These are phyloP conservation scores for Scedosporium apiospermum DNA, from an alignment of 2,329 filamentous ascomycete genomes.

Conservation along the genomic window DNA sequence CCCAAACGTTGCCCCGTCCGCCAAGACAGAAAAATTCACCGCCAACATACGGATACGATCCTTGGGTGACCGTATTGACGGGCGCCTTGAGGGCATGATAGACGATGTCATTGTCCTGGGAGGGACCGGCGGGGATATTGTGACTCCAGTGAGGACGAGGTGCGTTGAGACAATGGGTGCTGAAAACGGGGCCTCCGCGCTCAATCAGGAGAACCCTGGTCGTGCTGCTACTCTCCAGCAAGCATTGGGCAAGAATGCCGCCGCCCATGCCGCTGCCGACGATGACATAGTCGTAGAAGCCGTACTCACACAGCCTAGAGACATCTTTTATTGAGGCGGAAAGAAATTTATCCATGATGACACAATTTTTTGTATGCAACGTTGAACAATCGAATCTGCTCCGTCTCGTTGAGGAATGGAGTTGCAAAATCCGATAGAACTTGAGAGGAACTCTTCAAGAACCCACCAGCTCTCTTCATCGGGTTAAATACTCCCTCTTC, in stretches of 20 bases:
- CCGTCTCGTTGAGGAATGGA: too few relatives aligned
- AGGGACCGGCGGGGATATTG: slow-evolving; percentile 3
- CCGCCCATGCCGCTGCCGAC: slow-evolving; percentile 45
- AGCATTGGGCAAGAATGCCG: slow-evolving; percentile 38
- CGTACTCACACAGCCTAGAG: slow-evolving; percentile 1
- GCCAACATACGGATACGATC: slow-evolving; percentile 1
- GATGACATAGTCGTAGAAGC: slow-evolving; percentile 41
- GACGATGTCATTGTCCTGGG: slow-evolving; percentile 6
- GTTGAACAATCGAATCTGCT: too few relatives aligned
- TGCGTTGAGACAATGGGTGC: slow-evolving; percentile 3
- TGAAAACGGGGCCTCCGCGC: slow-evolving; percentile 27
- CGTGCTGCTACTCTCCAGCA: slow-evolving; percentile 41
- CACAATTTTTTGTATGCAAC: background rate
- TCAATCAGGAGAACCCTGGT: slow-evolving; percentile 45
- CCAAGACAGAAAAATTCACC: slow-evolving; percentile 3
- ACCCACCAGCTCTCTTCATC: too few relatives aligned
- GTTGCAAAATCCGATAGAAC: too few relatives aligned
- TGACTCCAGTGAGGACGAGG: slow-evolving; percentile 6
- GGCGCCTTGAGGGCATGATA: slow-evolving; percentile 5
- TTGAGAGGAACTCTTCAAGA: too few relatives aligned
- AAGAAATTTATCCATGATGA: slow-evolving; percentile 4
- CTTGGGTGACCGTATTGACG: slow-evolving; percentile 1
- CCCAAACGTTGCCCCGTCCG: slow-evolving; percentile 5
- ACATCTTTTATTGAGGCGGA: slow-evolving; percentile 4
- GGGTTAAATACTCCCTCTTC: too few relatives aligned